Base-by-base conservation (phyloP, 257 asterid genomes). In the Cruciata laevipes region DNA sequence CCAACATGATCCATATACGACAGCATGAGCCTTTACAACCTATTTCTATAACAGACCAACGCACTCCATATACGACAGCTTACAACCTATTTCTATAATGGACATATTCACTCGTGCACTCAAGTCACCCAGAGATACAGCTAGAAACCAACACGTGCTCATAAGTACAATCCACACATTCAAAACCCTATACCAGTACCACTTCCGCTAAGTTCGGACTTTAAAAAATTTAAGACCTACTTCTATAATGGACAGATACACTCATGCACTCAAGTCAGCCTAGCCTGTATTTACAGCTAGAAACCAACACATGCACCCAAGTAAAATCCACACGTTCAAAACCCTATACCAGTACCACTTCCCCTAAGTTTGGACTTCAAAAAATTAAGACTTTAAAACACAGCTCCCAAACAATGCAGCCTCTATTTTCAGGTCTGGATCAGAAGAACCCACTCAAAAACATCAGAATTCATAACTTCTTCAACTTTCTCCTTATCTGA, bases 381-480 rank as follows among this genome's bases (percentile, higher is more conserved):
- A 5, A 66, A 66, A 66, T 13, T 16, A 25, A 7, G 14, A 20
- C n/a, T 5, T 5, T 7, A 18, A 47, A 18, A 47, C 38, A 18
- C 44, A 49, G 30, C 35, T 7, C n/a, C 20, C 33, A 30, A 30
- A 51, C 44, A 32, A 67, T 51, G 71, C 51, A 31, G 71, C 47
- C 12, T 5, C 23, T 53, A 6, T 4, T 23, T 23, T 21, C 3
- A 3, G 62, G 9, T 20, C 63, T 13, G 53, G 53, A 24, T 21
- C 3, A 55, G 2, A 5, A 13, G 57, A 14, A 53, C 30, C 47
- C 5, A 67, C 23, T 10, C 17, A 12, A 31, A 42, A 52, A 20
- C 16, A 32, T 20, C 63, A 53, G 35, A 23, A 31, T 11, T 17
- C 63, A 53, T 23, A 23, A 31, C n/a, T 25, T 17, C 49, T 42